Evolutionary conservation across 164 flowering plant genomes (phyloP).

Genomic region (Sextonia rubra): DNA sequence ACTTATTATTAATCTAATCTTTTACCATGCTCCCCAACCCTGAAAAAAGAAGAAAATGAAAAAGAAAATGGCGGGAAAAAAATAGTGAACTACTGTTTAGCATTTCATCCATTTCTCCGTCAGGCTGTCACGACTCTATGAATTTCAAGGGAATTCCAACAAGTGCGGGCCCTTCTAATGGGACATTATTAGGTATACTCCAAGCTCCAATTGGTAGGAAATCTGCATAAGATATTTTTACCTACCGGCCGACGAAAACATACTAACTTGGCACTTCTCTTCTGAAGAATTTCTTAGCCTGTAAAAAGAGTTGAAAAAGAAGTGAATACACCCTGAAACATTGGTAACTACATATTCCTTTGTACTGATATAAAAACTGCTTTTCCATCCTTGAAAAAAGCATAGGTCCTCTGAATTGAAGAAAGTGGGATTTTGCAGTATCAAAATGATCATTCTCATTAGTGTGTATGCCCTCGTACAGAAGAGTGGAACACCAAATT

Average conservation of each 20-base stretch:
- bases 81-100: background rate
- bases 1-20: no score
- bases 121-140: no score
- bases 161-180: background rate
- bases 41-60: background rate
- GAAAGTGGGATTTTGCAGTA: background rate
- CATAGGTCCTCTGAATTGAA: background rate
- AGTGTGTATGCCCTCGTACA: no score
- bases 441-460: background rate
- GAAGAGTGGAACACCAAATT: no score
- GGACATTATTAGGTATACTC: background rate
- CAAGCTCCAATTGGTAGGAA: background rate
- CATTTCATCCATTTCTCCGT: background rate
- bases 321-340: background rate
- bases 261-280: constrained; percentile 17
- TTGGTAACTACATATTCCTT: no score
- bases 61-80: background rate
- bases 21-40: no score
- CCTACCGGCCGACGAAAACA: background rate
- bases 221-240: background rate
- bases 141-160: background rate
- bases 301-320: constrained; percentile 1
- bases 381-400: background rate
- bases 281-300: constrained; percentile 29
- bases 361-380: background rate